phyloP scores from a whole-genome alignment of 805 yeast genomes.

The Osmozyma mogii region DNA sequence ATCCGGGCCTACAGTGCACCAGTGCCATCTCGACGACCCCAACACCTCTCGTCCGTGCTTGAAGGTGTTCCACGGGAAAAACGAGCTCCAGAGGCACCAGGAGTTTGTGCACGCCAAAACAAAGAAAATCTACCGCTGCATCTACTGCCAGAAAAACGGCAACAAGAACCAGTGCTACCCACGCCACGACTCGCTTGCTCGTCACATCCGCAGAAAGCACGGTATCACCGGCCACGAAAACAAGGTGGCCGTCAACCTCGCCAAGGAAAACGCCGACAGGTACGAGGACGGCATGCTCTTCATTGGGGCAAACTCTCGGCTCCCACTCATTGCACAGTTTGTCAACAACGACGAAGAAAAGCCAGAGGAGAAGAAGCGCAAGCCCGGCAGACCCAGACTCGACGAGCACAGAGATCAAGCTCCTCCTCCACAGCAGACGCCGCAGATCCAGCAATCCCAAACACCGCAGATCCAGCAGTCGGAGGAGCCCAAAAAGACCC shows the following conservation, averaged over 20 bases:
- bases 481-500: slow-evolving; percentile 1
- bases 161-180: slow-evolving; percentile 34
- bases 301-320: no score
- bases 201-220: slow-evolving; percentile 37
- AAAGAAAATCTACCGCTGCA: slow-evolving; percentile 34
- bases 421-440: no score
- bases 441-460: slow-evolving; percentile 1
- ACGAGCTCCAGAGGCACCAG: slow-evolving; percentile 36
- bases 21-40: slow-evolving; percentile 33
- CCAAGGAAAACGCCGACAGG: slow-evolving; percentile 33
- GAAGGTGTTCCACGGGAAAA: slow-evolving; percentile 36
- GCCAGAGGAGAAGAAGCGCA: no score
- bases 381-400: no score
- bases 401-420: no score
- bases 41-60: slow-evolving; percentile 22
- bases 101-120: slow-evolving; percentile 40
- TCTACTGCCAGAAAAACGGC: slow-evolving; percentile 29
- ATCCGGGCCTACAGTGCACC: slow-evolving; percentile 25
- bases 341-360: no score
- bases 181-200: slow-evolving; percentile 35
- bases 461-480: slow-evolving; percentile 3
- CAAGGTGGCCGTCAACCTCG: slow-evolving; percentile 36
- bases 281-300: slow-evolving; percentile 27
- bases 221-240: slow-evolving; percentile 38
- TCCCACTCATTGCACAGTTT: no score